Percentiles rank a stretch among this genome's conserved stretches.
These are phyloP conservation scores for Diplodia scrobiculata DNA, from an alignment of 2,329 filamentous ascomycete species.

Conservation along the genomic window DNA sequence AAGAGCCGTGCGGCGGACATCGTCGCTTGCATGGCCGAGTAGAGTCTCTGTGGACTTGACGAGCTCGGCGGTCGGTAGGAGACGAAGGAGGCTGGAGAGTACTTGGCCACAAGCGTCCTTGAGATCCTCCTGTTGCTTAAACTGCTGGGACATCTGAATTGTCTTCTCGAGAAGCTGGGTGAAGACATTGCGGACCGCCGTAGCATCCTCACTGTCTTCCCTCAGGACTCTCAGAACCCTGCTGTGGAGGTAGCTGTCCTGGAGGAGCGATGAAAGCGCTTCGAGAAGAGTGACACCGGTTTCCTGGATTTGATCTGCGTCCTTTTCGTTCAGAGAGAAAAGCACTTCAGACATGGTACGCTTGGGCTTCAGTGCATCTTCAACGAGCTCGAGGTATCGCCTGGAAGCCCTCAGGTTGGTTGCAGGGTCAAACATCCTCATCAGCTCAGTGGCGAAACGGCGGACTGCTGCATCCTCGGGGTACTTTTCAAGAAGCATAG, in stretches of 20 bases:
- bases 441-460: conserved; percentile 73
- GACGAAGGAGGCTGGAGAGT: conserved; percentile 76
- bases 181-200: conserved; percentile 40
- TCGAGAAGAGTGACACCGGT: conserved; percentile 45
- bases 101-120: conserved; percentile 62
- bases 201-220: conserved; percentile 35
- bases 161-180: conserved; percentile 46
- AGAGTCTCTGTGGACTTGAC: conserved; percentile 83
- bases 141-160: conserved; percentile 62
- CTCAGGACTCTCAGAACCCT: conserved; percentile 41
- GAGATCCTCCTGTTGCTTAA: conserved; percentile 51
- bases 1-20: conserved; percentile 73
- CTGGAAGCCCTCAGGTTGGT: conserved; percentile 75
- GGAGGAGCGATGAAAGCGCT: conserved; percentile 44
- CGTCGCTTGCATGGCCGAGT: conserved; percentile 72
- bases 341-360: conserved; percentile 72
- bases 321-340: conserved; percentile 62
- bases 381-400: conserved; percentile 73
- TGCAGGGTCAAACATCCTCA: conserved; percentile 70
- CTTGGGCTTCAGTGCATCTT: conserved; percentile 74
- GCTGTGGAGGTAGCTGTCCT: conserved; percentile 39
- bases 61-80: conserved; percentile 85
- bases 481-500: conserved; percentile 89
- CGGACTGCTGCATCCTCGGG: conserved; percentile 72
- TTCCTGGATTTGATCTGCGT: conserved; percentile 41